These are phyloP conservation scores for Herpetomonas tarakana DNA, from an alignment of 208 protist genomes.

Conservation along the genomic window DNA sequence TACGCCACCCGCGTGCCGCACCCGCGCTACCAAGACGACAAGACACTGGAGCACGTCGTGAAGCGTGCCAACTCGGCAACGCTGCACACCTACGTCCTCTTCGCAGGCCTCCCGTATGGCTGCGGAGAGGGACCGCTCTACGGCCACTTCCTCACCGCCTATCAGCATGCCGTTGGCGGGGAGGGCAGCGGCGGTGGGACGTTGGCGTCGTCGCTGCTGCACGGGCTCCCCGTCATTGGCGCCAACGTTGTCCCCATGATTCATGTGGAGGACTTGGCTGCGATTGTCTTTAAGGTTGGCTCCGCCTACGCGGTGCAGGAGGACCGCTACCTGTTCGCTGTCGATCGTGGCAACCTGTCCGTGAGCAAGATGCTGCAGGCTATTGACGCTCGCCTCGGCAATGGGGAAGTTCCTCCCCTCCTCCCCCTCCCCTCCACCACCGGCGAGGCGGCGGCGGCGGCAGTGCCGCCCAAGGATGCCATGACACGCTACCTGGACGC, in stretches of 20 bases:
- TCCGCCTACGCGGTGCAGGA: conserved; percentile 69
- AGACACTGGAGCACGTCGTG: conserved; percentile 83
- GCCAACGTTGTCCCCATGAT: conserved; percentile 91
- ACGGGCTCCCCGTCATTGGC: conserved; percentile 18
- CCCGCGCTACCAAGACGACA: conserved; percentile 78
- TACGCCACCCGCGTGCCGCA: conserved; percentile 84
- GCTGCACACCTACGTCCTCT: conserved; percentile 90
- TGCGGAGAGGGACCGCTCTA: conserved; percentile 53
- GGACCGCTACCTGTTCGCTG: conserved; percentile 89
- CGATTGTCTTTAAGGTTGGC: conserved; percentile 67
- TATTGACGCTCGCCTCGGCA: conserved; percentile 56
- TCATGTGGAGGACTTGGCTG: conserved; percentile 89
- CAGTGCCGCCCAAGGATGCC: conserved; percentile 9
- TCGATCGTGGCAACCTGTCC: conserved; percentile 87
- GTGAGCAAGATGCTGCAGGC: conserved; percentile 68
- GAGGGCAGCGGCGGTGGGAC: background rate
- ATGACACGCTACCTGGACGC: conserved; percentile 11
- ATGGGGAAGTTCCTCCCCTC: background rate
- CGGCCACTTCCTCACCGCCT: conserved; percentile 69
- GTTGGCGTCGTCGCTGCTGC: background rate
- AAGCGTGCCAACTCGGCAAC: conserved; percentile 88
- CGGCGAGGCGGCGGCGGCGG: background rate
- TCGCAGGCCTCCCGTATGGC: conserved; percentile 90
- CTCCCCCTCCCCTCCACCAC: background rate
- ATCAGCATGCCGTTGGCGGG: conserved; percentile 31